phyloP scores from a whole-genome alignment of 1,284 basidiomycete genomes.

The Rhodotorula sp. region DNA sequence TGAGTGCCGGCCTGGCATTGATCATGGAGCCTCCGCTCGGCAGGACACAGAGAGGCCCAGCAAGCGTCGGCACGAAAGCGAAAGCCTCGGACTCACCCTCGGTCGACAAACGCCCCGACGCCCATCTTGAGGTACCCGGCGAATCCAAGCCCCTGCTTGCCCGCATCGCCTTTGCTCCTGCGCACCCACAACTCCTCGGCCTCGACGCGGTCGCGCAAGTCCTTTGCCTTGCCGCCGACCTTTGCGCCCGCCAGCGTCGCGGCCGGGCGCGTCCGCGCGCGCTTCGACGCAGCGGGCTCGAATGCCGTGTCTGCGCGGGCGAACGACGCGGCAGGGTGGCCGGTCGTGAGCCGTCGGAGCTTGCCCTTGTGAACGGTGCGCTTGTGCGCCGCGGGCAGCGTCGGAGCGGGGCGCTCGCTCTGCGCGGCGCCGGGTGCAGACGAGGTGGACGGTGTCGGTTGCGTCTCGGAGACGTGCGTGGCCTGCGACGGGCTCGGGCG shows the following conservation, averaged over 20 bases:
- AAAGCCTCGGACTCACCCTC: constrained; percentile 35
- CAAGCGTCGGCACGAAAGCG: not conserved
- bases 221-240: constrained; percentile 36
- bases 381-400: constrained; percentile 16
- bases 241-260: constrained; percentile 26
- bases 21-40: too few species aligned
- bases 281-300: not conserved
- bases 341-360: constrained; percentile 29
- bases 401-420: not conserved
- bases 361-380: constrained; percentile 20
- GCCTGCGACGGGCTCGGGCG: not conserved
- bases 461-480: not conserved
- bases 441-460: not conserved
- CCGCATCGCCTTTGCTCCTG: not conserved
- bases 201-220: constrained; percentile 20
- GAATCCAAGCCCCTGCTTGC: constrained; percentile 31
- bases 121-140: constrained; percentile 42
- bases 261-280: not conserved
- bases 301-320: not conserved
- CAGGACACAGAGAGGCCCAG: too few species aligned
- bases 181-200: constrained; percentile 43
- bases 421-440: not conserved
- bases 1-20: too few species aligned
- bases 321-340: constrained; percentile 9
- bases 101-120: constrained; percentile 38